These are phyloP conservation scores for Ostreobium quekettii DNA, from an alignment of 139 green algal species.

Conservation along the genomic window DNA sequence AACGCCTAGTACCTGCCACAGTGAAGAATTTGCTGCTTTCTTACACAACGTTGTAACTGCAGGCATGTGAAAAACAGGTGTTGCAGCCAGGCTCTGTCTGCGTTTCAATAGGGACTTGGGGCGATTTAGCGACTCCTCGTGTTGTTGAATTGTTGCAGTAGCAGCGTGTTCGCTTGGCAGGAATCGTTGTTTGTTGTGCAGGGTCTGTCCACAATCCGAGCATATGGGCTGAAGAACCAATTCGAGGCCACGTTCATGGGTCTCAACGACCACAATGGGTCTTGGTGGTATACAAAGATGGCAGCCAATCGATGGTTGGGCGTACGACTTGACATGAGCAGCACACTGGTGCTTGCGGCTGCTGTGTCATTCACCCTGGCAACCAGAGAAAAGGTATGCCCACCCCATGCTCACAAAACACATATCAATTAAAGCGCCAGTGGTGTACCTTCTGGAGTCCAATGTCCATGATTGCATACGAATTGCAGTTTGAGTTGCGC, in stretches of 20 bases:
- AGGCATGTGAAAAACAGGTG: no score
- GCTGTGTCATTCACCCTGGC: not conserved
- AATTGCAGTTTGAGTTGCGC: no score
- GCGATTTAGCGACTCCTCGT: no score
- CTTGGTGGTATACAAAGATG: slow-evolving; percentile 33
- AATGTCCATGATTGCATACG: not conserved
- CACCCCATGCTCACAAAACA: not conserved
- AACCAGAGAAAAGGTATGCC: slow-evolving; percentile 1
- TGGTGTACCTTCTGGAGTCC: not conserved
- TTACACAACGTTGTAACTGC: no score
- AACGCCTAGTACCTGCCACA: no score
- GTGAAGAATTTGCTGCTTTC: no score
- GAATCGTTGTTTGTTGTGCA: slow-evolving; percentile 19
- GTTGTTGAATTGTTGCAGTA: no score
- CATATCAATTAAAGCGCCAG: not conserved
- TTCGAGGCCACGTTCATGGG: slow-evolving; percentile 17
- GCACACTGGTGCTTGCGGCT: slow-evolving; percentile 41
- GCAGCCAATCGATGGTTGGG: slow-evolving; percentile 43
- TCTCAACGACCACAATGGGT: slow-evolving; percentile 24
- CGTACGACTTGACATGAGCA: slow-evolving; percentile 65
- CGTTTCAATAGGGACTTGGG: no score
- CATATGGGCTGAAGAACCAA: slow-evolving; percentile 44
- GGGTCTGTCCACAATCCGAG: slow-evolving; percentile 86
- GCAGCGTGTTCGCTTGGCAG: no score
- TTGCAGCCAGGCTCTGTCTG: no score